Evolutionary conservation across 2,329 filamentous ascomycete species (phyloP).

Genomic region (Calonectria crousiana): DNA sequence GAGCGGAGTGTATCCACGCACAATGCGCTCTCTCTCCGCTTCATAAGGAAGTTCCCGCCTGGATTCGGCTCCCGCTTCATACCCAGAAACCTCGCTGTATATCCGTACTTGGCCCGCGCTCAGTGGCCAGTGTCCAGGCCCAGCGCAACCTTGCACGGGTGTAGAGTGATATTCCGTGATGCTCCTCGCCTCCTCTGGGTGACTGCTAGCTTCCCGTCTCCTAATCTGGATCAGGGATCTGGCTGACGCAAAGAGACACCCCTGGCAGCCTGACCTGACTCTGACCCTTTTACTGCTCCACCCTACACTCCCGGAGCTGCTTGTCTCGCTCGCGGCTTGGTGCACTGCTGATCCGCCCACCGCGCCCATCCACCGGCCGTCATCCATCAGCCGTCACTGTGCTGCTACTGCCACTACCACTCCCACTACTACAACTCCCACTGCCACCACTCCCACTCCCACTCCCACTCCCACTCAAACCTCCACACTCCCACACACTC

Average conservation of each 20-base stretch:
- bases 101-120: constrained; percentile 22
- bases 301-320: constrained; percentile 25
- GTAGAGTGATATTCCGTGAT: constrained; percentile 21
- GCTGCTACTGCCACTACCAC: constrained; percentile 27
- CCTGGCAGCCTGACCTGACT: constrained; percentile 39
- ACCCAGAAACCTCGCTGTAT: background rate
- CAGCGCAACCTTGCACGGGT: constrained; percentile 31
- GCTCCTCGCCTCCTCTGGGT: constrained; percentile 17
- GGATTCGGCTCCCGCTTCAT: constrained; percentile 15
- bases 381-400: constrained; percentile 37
- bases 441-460: constrained; percentile 15
- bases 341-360: constrained; percentile 39
- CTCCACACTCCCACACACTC: background rate
- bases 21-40: constrained; percentile 13
- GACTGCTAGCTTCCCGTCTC: constrained; percentile 34
- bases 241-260: constrained; percentile 39
- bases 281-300: constrained; percentile 28
- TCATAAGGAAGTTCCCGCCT: constrained; percentile 20
- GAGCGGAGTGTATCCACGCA: constrained; percentile 19
- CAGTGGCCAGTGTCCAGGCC: constrained; percentile 27
- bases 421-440: background rate
- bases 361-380: constrained; percentile 25
- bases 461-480: background rate
- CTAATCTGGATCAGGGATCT: constrained; percentile 44
- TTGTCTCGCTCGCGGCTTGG: constrained; percentile 37